Evolutionary conservation across 352 stramenopile species (phyloP).

Genomic region (Phytophthora kernoviae): DNA sequence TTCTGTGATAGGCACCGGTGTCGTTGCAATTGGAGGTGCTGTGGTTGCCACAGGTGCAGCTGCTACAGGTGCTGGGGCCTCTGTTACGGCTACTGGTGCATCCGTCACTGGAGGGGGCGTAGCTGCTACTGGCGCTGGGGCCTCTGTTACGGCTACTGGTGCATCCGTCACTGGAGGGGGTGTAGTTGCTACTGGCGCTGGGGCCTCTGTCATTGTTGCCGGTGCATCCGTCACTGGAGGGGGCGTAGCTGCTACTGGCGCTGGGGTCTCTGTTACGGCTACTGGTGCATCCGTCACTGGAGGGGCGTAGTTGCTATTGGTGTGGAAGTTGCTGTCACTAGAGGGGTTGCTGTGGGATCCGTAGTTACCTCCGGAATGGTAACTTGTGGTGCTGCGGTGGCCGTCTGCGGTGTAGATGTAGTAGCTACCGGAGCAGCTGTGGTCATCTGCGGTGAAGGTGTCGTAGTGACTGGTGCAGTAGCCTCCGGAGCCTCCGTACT

Average conservation of each 20-base stretch:
- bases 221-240: neutral
- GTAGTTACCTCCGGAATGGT: slow-evolving; percentile 7
- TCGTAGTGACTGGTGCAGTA: neutral
- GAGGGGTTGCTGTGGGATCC: slow-evolving; percentile 4
- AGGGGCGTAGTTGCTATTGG: neutral
- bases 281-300: neutral
- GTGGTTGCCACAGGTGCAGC: too few relatives aligned
- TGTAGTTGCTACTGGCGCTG: neutral
- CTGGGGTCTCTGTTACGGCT: slow-evolving; percentile 1
- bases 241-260: neutral
- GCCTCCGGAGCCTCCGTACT: slow-evolving; percentile 6
- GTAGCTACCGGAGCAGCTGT: slow-evolving; percentile 1
- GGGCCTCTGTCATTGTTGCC: neutral
- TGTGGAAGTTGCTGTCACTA: neutral
- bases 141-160: neutral
- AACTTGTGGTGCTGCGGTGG: slow-evolving; percentile 4
- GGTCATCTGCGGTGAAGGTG: slow-evolving; percentile 1
- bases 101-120: neutral
- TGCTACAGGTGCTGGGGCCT: neutral
- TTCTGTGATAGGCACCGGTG: neutral
- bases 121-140: neutral
- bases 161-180: neutral
- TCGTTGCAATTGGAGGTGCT: too few relatives aligned
- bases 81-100: too few relatives aligned
- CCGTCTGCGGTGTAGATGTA: slow-evolving; percentile 7